phyloP scores from a whole-genome alignment of 805 yeast genomes.

The Kluyveromyces starmeri region DNA sequence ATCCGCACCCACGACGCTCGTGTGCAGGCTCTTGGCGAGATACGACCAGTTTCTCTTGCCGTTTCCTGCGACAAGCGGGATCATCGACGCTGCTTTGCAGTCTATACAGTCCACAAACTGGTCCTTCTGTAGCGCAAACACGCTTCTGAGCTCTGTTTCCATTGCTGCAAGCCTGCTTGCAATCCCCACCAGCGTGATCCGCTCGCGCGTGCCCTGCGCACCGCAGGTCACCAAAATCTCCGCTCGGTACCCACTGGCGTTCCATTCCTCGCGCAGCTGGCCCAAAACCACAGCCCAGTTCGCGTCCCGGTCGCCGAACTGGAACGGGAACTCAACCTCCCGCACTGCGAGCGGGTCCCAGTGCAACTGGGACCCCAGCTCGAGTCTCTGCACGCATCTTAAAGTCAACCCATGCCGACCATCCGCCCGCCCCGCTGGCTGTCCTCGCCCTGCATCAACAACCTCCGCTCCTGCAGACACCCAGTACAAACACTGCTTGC shows the following conservation, averaged over 20 bases:
- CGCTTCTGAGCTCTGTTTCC: conserved; percentile 1
- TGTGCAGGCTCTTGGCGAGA: neutral
- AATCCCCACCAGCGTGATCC: neutral
- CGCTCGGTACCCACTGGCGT: neutral
- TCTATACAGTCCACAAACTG: neutral
- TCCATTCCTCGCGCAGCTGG: too few species aligned
- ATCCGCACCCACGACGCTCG: neutral
- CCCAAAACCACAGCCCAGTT: too few species aligned
- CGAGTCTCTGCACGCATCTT: too few species aligned
- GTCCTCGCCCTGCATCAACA: neutral
- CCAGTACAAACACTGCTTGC: neutral
- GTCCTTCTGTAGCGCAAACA: neutral
- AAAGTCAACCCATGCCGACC: too few species aligned
- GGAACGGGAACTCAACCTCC: neutral
- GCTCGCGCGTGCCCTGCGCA: too few species aligned
- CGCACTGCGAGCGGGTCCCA: conserved; percentile 1
- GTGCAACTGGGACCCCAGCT: too few species aligned
- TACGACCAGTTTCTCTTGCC: neutral
- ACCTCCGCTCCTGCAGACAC: neutral
- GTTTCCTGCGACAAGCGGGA: conserved; percentile 2
- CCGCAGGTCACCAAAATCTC: neutral
- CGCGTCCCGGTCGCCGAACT: neutral
- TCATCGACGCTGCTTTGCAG: neutral
- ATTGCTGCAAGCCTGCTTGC: conserved; percentile 1
- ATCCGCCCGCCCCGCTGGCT: too few species aligned